These are phyloP conservation scores for Forsythia suspensa DNA, from an alignment of 257 asterid species.

Conservation along the genomic window DNA sequence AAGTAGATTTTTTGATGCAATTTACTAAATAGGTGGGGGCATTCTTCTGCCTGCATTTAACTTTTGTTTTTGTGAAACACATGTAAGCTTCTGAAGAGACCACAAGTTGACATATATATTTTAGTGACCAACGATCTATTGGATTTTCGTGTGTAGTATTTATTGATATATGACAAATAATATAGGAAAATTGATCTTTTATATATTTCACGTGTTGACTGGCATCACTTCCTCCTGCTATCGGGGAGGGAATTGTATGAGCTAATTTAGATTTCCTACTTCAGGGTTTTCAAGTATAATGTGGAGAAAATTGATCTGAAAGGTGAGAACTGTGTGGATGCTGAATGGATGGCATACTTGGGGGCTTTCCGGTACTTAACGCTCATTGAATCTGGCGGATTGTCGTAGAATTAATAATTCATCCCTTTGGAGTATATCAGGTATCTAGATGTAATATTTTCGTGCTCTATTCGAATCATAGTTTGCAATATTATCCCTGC, in stretches of 20 bases:
- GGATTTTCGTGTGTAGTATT: not conserved
- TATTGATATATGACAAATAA: conserved; percentile 4
- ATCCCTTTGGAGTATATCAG: conserved; percentile 82
- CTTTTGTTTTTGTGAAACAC: not conserved
- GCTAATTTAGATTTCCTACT: conserved; percentile 31
- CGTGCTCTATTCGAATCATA: conserved; percentile 3
- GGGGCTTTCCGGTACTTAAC: conserved; percentile 77
- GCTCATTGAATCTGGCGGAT: conserved; percentile 62
- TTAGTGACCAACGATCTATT: conserved; percentile 10
- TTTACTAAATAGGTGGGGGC: conserved; percentile 5
- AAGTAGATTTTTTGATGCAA: not conserved
- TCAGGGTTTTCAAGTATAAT: conserved; percentile 75
- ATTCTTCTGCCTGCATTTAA: conserved; percentile 4
- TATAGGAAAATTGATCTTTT: conserved; percentile 9
- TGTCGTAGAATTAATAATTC: conserved; percentile 75
- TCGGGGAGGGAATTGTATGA: conserved; percentile 16
- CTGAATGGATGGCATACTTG: conserved; percentile 98
- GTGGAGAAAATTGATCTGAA: conserved; percentile 68
- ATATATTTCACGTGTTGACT: not conserved
- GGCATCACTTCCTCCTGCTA: conserved; percentile 17
- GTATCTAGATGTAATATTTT: conserved; percentile 32
- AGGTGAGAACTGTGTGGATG: conserved; percentile 73
- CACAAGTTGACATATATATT: not conserved
- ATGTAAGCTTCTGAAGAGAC: not conserved
- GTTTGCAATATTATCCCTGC: not conserved